Percentiles rank a stretch among this genome's conserved stretches.
Conservation (phyloP, 2,329 filamentous ascomycete species). For the Pestalotiopsis sp. region DNA sequence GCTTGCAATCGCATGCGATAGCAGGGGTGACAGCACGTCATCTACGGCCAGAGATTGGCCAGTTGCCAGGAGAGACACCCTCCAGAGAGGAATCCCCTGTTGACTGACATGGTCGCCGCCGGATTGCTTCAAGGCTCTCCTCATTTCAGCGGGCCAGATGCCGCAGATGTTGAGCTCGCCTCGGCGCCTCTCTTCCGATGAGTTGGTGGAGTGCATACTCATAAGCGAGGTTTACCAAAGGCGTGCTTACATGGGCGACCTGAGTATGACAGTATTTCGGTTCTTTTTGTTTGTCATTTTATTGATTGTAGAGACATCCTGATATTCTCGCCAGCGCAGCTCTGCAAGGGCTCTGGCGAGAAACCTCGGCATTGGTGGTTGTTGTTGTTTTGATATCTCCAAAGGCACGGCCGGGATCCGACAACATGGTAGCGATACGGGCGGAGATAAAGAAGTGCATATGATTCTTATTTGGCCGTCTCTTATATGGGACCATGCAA, state of each 20-base stretch:
- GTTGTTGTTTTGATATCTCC: not conserved
- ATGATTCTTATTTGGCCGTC: not conserved
- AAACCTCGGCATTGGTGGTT: not conserved
- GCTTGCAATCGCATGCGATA: slow-evolving; percentile 6
- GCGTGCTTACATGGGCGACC: not conserved
- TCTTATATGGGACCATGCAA: not conserved
- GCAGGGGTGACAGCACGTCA: slow-evolving; percentile 8
- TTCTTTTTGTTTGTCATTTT: not conserved
- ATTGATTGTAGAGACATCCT: not conserved
- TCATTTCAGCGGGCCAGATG: not conserved
- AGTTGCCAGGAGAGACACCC: not conserved
- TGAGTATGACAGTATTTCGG: not conserved
- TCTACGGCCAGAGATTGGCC: not conserved
- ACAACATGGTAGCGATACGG: not conserved
- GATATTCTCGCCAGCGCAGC: not conserved
- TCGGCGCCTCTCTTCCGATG: not conserved
- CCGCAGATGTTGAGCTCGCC: not conserved
- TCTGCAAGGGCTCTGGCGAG: not conserved
- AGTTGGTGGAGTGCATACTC: not conserved
- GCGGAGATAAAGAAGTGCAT: not conserved
- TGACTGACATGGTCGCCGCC: not conserved
- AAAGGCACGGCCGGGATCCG: not conserved
- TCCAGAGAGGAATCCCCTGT: not conserved
- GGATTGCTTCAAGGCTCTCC: no score
- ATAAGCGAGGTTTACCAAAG: not conserved